phyloP scores from a whole-genome alignment of 2,329 filamentous ascomycete species.

The Penicillium sp. region DNA sequence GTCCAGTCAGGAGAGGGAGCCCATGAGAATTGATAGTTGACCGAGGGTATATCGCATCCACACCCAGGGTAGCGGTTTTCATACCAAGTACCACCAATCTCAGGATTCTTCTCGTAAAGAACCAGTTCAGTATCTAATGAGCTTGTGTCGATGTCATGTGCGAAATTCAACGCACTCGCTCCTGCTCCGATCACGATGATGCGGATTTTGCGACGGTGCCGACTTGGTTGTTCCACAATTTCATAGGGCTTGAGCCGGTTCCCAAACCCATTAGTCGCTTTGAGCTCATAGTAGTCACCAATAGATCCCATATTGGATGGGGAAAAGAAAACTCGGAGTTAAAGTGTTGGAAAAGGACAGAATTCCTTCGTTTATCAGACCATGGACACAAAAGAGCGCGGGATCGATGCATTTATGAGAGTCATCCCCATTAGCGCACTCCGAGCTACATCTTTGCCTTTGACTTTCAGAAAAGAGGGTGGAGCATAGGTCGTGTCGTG shows the following conservation, averaged over 20 bases:
- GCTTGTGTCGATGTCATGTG: constrained; percentile 16
- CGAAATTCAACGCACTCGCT: constrained; percentile 18
- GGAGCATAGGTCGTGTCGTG: not conserved
- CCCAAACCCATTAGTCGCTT: not conserved
- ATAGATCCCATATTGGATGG: constrained; percentile 5
- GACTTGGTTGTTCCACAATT: constrained; percentile 13
- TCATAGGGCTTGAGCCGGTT: constrained; percentile 1
- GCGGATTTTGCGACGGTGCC: constrained; percentile 12
- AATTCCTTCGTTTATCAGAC: not conserved
- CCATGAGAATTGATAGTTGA: constrained; percentile 38
- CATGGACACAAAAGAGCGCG: not conserved
- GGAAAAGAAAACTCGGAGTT: not conserved
- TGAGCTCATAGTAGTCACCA: constrained; percentile 1
- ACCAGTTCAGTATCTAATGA: constrained; percentile 20
- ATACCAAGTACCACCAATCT: constrained; percentile 40
- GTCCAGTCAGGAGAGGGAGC: constrained; percentile 23
- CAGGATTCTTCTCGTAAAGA: constrained; percentile 37
- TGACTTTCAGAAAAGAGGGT: not conserved
- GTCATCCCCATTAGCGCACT: not conserved
- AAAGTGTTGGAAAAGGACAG: not conserved
- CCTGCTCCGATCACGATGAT: constrained; percentile 20
- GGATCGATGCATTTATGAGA: constrained; percentile 6
- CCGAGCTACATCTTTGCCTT: not conserved
- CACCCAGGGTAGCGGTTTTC: constrained; percentile 38
- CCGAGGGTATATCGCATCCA: constrained; percentile 34